Conservation (phyloP, 2,329 filamentous ascomycete species). For the Sclerotinia minor region DNA sequence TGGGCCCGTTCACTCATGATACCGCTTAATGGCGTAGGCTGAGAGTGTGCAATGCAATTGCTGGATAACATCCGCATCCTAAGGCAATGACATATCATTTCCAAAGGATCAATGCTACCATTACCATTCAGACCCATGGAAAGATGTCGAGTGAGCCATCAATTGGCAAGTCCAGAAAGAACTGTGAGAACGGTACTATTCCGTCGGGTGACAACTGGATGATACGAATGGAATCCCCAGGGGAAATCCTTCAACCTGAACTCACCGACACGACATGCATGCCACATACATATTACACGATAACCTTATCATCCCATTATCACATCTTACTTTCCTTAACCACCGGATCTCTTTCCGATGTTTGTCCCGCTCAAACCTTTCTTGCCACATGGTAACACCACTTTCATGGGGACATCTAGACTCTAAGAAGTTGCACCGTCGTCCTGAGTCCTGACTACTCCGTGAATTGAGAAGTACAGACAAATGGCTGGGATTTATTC, state of each 20-base stretch:
- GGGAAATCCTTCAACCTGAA: not conserved
- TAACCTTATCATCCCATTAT: not conserved
- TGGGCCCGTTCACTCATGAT: not conserved
- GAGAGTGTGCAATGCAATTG: slow-evolving; percentile 1
- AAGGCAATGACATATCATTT: not conserved
- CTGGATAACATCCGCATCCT: not conserved
- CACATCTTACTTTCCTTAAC: not conserved
- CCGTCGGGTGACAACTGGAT: not conserved
- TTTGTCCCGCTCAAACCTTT: not conserved
- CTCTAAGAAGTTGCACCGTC: not conserved
- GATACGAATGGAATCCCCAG: not conserved
- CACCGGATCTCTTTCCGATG: not conserved
- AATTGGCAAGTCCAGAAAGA: too few relatives aligned
- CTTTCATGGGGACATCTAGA: not conserved
- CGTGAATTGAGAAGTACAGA: slow-evolving; percentile 2
- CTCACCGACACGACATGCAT: not conserved
- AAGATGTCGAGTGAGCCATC: too few relatives aligned
- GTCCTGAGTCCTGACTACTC: not conserved
- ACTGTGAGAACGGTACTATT: not conserved
- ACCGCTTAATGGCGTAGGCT: not conserved
- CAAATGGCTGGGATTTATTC: not conserved
- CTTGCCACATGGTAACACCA: slow-evolving; percentile 4
- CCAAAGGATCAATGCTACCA: not conserved
- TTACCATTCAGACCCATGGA: too few relatives aligned
- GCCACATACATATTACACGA: not conserved